A percentile compares a stretch with the other conserved stretches of the same genome.
phyloP scores from a whole-genome alignment of 495 filamentous ascomycete species.

The Podospora anserina region DNA sequence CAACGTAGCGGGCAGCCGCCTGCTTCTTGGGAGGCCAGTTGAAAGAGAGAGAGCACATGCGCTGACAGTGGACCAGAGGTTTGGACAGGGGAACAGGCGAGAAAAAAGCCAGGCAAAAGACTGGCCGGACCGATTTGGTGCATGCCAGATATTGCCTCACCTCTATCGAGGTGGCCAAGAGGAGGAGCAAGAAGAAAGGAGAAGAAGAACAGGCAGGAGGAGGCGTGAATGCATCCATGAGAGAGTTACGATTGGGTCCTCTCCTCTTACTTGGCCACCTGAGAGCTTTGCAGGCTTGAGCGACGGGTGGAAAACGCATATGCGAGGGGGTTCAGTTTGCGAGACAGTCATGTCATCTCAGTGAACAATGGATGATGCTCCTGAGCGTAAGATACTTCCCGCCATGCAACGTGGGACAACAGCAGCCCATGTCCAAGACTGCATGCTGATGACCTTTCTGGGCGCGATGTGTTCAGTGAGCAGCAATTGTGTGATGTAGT shows the following conservation, averaged over 20 bases:
- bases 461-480: too few relatives aligned
- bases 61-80: not conserved
- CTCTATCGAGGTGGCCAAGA: not conserved
- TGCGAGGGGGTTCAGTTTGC: not conserved
- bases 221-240: not conserved
- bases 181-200: not conserved
- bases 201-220: not conserved
- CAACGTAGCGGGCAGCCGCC: not conserved
- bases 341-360: not conserved
- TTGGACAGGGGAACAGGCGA: not conserved
- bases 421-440: not conserved
- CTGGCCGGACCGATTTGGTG: not conserved
- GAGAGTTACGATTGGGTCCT: not conserved
- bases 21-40: not conserved
- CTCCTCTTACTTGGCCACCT: not conserved
- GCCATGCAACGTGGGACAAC: not conserved
- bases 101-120: not conserved
- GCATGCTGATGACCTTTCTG: not conserved
- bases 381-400: not conserved
- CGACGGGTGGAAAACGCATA: not conserved
- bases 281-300: too few relatives aligned
- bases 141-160: slow-evolving; percentile 1
- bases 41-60: not conserved
- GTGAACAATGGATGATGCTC: not conserved
- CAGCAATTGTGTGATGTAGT: too few relatives aligned